Conservation (phyloP, 441 rosid genomes). For the Populus trichocarpa region DNA sequence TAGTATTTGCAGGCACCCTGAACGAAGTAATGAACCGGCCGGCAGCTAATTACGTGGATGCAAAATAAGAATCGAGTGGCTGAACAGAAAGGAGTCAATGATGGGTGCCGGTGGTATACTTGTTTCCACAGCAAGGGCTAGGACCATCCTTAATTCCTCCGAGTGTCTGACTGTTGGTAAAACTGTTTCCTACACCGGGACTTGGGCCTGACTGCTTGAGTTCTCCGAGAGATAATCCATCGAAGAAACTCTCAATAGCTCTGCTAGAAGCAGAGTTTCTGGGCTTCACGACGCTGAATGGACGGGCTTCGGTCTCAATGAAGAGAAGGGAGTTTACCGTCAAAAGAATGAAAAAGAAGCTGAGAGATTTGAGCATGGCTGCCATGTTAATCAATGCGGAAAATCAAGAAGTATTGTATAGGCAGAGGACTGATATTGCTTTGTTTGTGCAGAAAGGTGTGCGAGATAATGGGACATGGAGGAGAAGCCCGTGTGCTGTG, state of each 20-base stretch:
- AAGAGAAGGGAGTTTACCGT: conserved; percentile 28
- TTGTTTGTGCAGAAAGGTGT: neutral
- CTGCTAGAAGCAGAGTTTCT: conserved; percentile 10
- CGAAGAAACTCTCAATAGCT: conserved; percentile 32
- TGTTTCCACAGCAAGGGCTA: conserved; percentile 42
- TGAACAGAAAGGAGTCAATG: no score
- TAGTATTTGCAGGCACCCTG: no score
- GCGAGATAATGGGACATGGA: neutral
- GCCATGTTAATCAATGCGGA: conserved; percentile 21
- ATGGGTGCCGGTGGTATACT: conserved; percentile 2
- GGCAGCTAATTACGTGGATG: no score
- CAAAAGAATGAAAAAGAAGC: conserved; percentile 17
- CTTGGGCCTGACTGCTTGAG: conserved; percentile 59
- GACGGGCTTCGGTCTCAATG: conserved; percentile 38
- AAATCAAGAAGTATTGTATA: neutral
- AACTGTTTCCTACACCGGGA: conserved; percentile 44
- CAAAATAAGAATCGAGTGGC: no score
- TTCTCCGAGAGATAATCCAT: conserved; percentile 49
- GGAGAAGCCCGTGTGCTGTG: neutral
- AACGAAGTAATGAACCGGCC: no score
- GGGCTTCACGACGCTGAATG: conserved; percentile 33
- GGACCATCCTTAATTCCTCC: conserved; percentile 44
- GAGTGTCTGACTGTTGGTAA: neutral
- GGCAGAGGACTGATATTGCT: neutral
- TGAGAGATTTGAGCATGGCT: no score